These are phyloP conservation scores for Chenopodium formosanum DNA, from an alignment of 148 eudicot species.

Conservation along the genomic window DNA sequence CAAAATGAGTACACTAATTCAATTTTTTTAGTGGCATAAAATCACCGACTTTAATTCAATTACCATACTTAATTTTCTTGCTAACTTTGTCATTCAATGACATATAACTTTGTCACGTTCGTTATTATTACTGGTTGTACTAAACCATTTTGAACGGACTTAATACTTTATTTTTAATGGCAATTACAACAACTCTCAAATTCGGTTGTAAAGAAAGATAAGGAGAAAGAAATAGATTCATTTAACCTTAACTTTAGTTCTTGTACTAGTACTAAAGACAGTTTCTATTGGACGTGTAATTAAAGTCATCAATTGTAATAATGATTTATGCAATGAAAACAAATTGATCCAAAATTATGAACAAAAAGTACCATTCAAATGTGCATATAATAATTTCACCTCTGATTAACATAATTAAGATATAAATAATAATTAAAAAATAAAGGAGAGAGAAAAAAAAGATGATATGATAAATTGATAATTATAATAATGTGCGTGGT, in stretches of 20 bases:
- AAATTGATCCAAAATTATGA: neutral
- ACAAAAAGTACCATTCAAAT: constrained; percentile 7
- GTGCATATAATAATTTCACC: constrained; percentile 3
- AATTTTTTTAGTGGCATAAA: constrained; percentile 1
- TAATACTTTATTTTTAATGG: no score
- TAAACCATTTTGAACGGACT: no score
- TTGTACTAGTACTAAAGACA: neutral
- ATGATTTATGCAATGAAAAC: neutral
- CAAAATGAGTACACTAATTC: neutral
- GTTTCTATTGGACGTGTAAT: neutral
- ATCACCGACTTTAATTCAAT: constrained; percentile 28
- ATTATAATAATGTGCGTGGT: constrained; percentile 14
- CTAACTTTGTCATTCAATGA: neutral
- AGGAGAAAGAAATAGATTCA: neutral
- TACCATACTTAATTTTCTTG: neutral
- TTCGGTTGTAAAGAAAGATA: no score
- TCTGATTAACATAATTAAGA: neutral
- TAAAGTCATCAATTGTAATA: neutral
- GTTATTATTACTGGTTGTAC: no score
- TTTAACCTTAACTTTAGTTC: neutral
- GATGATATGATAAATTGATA: constrained; percentile 13
- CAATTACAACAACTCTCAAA: no score
- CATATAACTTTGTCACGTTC: neutral
- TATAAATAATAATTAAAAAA: neutral
- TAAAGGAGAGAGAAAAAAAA: neutral